A percentile compares a stretch with the other conserved stretches of the same genome.
Conservation (phyloP, 805 yeast species). For the Yamadazyma ubonensis region DNA sequence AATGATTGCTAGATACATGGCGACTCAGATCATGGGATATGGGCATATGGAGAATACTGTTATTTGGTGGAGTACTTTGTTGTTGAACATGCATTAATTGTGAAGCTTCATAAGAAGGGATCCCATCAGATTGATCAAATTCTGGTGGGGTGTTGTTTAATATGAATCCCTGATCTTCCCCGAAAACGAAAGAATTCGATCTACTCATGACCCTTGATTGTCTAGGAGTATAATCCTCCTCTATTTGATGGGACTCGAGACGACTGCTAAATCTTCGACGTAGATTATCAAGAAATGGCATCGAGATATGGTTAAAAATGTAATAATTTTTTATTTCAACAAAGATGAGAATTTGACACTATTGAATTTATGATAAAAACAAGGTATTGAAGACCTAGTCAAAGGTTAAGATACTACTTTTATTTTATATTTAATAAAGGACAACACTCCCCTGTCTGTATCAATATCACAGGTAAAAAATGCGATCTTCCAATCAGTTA, state of each 20-base stretch:
- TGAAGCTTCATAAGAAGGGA: slow-evolving; percentile 44
- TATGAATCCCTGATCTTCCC: slow-evolving; percentile 6
- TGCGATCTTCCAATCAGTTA: slow-evolving; percentile 5
- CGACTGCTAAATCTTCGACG: slow-evolving; percentile 26
- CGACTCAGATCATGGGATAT: slow-evolving; percentile 3
- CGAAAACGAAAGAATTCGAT: slow-evolving; percentile 10
- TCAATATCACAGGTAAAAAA: neutral
- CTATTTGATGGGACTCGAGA: slow-evolving; percentile 31
- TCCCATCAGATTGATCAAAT: slow-evolving; percentile 33
- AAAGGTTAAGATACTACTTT: no score
- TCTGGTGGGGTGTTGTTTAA: slow-evolving; percentile 3
- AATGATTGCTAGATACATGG: slow-evolving; percentile 6
- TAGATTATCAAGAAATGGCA: slow-evolving; percentile 26
- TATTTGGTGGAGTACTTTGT: neutral
- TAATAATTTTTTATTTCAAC: neutral
- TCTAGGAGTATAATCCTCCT: slow-evolving; percentile 29
- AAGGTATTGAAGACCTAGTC: no score
- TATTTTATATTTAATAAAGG: no score
- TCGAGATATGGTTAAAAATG: slow-evolving; percentile 6
- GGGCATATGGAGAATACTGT: slow-evolving; percentile 9
- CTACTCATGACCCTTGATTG: slow-evolving; percentile 11
- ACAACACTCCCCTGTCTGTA: no score
- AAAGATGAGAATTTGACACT: neutral
- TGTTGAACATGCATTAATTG: slow-evolving; percentile 31
- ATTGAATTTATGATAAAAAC: no score